A percentile compares a stretch with the other conserved stretches of the same genome.
These are phyloP conservation scores for Iberis pinnata DNA, from an alignment of 345 rosid genomes.

Conservation along the genomic window DNA sequence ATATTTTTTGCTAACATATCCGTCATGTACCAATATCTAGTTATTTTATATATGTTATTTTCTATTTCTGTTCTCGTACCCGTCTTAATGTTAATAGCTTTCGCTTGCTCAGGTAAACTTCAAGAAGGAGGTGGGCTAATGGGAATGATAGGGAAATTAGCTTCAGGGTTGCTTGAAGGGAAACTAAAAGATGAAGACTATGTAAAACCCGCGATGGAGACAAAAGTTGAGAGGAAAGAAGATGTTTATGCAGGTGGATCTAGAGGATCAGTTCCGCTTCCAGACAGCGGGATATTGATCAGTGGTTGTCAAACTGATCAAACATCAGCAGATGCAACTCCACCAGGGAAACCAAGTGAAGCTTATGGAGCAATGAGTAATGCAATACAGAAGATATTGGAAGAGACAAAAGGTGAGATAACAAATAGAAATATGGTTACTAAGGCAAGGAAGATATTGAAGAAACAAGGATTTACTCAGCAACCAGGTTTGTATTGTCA, in stretches of 20 bases:
- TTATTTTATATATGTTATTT: no score
- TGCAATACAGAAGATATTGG: conserved; percentile 69
- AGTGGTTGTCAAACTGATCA: conserved; percentile 94
- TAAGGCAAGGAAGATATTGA: conserved; percentile 54
- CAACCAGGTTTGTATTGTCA: conserved; percentile 90
- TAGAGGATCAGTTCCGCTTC: conserved; percentile 44
- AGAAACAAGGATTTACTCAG: conserved; percentile 83
- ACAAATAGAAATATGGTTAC: conserved; percentile 55
- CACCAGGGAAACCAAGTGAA: conserved; percentile 49
- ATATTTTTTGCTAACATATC: no score
- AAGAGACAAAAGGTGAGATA: conserved; percentile 50
- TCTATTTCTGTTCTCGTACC: no score
- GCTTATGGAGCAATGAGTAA: conserved; percentile 98
- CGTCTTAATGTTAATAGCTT: no score
- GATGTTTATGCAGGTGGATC: conserved; percentile 80
- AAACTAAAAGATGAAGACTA: conserved; percentile 71
- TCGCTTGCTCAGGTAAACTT: conserved; percentile 54
- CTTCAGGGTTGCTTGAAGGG: conserved; percentile 76
- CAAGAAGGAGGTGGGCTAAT: conserved; percentile 57
- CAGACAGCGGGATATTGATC: conserved; percentile 71
- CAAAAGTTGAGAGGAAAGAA: conserved; percentile 53
- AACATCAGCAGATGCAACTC: conserved; percentile 94
- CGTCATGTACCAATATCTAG: no score
- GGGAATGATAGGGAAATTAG: conserved; percentile 81
- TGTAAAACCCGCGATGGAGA: conserved; percentile 61